Evolutionary conservation across 2,329 filamentous ascomycete genomes (phyloP).

Genomic region (Blumeria hordei): DNA sequence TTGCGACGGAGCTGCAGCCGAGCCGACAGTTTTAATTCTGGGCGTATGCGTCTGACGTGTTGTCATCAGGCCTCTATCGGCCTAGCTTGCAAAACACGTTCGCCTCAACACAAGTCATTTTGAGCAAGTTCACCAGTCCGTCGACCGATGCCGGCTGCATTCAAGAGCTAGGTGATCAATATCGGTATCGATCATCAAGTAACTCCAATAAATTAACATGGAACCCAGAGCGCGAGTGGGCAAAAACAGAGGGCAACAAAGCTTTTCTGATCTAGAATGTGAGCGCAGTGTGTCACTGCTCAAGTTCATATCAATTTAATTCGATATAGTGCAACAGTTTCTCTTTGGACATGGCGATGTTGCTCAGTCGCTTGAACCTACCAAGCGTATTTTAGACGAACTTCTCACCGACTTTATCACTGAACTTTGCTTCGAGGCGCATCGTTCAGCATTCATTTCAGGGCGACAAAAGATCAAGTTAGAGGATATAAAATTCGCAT

Average conservation of each 20-base stretch:
- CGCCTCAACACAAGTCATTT: too few species aligned
- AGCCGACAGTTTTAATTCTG: too few species aligned
- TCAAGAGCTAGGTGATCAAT: too few species aligned
- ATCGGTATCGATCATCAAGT: too few species aligned
- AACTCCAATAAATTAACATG: constrained; percentile 20
- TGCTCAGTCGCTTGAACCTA: constrained; percentile 54
- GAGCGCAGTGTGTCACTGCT: constrained; percentile 14
- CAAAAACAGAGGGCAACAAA: constrained; percentile 64
- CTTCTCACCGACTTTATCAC: constrained; percentile 94
- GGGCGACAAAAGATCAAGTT: constrained; percentile 93
- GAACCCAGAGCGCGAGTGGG: constrained; percentile 55
- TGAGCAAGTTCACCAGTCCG: too few species aligned
- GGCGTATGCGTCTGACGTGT: too few species aligned
- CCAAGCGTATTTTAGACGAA: constrained; percentile 72
- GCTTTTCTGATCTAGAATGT: constrained; percentile 52
- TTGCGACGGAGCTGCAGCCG: too few species aligned
- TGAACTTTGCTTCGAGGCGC: constrained; percentile 75
- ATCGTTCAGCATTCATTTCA: constrained; percentile 61
- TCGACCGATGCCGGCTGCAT: too few species aligned
- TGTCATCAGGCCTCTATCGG: too few species aligned
- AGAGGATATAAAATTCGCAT: constrained; percentile 89
- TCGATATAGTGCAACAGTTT: constrained; percentile 38
- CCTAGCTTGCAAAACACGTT: too few species aligned
- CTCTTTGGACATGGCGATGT: constrained; percentile 66
- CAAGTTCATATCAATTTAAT: not conserved